These are phyloP conservation scores for Nasturtium officinale DNA, from an alignment of 345 rosid genomes.

Conservation along the genomic window DNA sequence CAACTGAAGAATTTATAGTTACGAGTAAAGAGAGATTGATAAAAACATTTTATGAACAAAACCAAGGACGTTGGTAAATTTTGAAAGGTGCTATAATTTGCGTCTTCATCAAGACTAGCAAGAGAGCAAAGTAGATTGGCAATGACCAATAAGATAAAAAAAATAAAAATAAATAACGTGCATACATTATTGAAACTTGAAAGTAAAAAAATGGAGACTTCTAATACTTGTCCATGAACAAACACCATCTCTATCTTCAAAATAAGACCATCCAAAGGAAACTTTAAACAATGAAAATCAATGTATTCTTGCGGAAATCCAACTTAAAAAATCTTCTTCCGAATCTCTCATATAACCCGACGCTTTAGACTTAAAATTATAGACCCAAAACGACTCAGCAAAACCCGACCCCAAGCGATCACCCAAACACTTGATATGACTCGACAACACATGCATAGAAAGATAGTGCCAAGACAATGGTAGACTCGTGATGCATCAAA, in stretches of 20 bases:
- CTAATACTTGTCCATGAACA: constrained; percentile 24
- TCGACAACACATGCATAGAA: constrained; percentile 31
- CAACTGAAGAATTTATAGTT: not conserved
- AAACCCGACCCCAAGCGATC: constrained; percentile 37
- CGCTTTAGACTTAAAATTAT: constrained; percentile 36
- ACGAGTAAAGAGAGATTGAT: not conserved
- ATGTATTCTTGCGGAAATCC: constrained; percentile 29
- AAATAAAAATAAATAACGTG: not conserved
- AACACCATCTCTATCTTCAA: constrained; percentile 22
- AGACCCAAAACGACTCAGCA: constrained; percentile 34
- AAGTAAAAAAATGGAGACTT: constrained; percentile 10
- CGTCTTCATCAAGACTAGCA: not conserved
- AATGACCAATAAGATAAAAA: not conserved
- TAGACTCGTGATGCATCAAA: constrained; percentile 36
- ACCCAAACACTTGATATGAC: constrained; percentile 35
- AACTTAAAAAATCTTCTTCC: constrained; percentile 16
- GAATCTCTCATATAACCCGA: constrained; percentile 3
- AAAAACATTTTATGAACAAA: not conserved
- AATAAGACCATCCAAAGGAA: constrained; percentile 21
- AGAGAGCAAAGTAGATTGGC: not conserved
- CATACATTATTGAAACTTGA: not conserved
- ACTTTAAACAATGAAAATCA: constrained; percentile 24
- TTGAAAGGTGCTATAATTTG: not conserved
- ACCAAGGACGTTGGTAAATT: not conserved
- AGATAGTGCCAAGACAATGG: constrained; percentile 31